Evolutionary conservation across 108 stramenopile genomes (phyloP).

Genomic region (Fragilariopsis cylindrus): DNA sequence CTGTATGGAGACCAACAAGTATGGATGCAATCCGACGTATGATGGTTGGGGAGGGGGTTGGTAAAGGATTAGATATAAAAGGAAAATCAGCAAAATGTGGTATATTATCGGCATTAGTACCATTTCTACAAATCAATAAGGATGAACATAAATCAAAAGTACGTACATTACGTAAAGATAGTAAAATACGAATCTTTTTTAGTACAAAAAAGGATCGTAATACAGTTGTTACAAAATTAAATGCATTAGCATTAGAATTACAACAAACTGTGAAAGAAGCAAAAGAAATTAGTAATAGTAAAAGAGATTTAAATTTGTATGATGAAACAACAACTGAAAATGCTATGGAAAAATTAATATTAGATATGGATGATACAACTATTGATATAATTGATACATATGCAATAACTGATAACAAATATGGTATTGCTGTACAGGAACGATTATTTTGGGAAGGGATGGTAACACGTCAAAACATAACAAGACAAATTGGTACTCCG

Average conservation of each 20-base stretch:
- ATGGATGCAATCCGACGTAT: slow-evolving; percentile 68
- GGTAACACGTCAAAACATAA: slow-evolving; percentile 46
- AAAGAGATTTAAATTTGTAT: background rate
- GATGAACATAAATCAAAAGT: slow-evolving; percentile 50
- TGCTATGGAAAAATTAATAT: slow-evolving; percentile 5
- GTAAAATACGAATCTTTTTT: slow-evolving; percentile 40
- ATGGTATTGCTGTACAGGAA: slow-evolving; percentile 51
- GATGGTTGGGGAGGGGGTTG: slow-evolving; percentile 65
- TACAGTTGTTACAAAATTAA: background rate
- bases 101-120: slow-evolving; percentile 57
- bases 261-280: slow-evolving; percentile 4
- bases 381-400: slow-evolving; percentile 34
- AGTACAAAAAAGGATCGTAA: slow-evolving; percentile 29
- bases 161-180: slow-evolving; percentile 28
- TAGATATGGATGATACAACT: slow-evolving; percentile 23
- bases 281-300: background rate
- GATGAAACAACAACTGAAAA: background rate
- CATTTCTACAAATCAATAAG: slow-evolving; percentile 69
- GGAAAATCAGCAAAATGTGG: slow-evolving; percentile 75
- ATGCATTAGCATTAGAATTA: slow-evolving; percentile 1
- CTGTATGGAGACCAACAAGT: slow-evolving; percentile 74
- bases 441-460: slow-evolving; percentile 55
- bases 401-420: slow-evolving; percentile 22
- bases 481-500: slow-evolving; percentile 33
- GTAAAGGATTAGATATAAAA: slow-evolving; percentile 81